Conservation (phyloP, 768 basidiomycete genomes). For the Suillus tomentosus region DNA sequence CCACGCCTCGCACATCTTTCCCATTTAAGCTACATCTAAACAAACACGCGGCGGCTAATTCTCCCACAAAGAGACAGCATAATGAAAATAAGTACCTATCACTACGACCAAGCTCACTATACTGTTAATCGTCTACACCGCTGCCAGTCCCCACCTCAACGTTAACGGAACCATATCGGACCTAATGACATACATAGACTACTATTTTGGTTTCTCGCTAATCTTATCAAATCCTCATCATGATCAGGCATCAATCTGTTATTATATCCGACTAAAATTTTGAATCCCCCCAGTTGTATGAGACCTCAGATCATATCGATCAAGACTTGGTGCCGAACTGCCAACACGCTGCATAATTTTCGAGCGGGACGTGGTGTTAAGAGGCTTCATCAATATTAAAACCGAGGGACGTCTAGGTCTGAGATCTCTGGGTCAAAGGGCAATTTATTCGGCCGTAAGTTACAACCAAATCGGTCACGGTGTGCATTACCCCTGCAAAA, state of each 20-base stretch:
- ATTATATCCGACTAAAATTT: not conserved
- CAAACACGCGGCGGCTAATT: slow-evolving; percentile 11
- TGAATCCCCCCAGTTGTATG: not conserved
- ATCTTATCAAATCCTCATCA: slow-evolving; percentile 7
- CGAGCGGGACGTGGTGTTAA: not conserved
- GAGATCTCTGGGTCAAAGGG: not conserved
- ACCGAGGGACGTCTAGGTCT: not conserved
- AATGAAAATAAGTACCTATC: too few relatives aligned
- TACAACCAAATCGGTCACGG: not conserved
- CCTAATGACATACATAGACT: too few relatives aligned
- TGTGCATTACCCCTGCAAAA: not conserved
- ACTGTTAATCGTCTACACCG: not conserved
- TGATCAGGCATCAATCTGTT: not conserved
- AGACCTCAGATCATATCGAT: too few relatives aligned
- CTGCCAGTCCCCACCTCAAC: not conserved
- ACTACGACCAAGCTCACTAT: too few relatives aligned
- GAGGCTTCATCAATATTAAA: not conserved
- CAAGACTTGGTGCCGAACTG: too few relatives aligned
- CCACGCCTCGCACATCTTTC: slow-evolving; percentile 11
- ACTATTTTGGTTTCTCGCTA: slow-evolving; percentile 4
- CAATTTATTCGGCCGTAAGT: not conserved
- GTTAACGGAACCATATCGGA: too few relatives aligned
- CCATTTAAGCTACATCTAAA: not conserved
- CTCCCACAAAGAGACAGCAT: slow-evolving; percentile 4
- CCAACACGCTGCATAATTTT: not conserved